Evolutionary conservation across 2,329 filamentous ascomycete genomes (phyloP).

Genomic region (Fusarium avenaceum): DNA sequence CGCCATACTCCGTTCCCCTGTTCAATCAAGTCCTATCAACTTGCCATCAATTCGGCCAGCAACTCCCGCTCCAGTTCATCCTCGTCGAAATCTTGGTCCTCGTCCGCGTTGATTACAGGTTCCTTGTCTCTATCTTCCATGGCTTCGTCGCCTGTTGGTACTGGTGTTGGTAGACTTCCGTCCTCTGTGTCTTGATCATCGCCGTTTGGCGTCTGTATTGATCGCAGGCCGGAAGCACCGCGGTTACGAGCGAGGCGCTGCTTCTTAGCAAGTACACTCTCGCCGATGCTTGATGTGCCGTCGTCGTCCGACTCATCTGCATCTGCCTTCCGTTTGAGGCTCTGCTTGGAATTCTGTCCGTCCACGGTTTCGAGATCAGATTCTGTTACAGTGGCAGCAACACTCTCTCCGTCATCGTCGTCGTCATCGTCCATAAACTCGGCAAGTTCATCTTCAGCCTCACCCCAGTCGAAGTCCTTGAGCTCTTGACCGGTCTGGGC

Average conservation of each 20-base stretch:
- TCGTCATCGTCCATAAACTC: constrained; percentile 76
- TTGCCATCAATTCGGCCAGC: constrained; percentile 69
- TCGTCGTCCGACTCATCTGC: constrained; percentile 54
- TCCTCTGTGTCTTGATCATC: constrained; percentile 52
- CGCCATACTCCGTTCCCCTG: constrained; percentile 14
- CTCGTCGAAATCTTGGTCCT: constrained; percentile 61
- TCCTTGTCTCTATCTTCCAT: constrained; percentile 51
- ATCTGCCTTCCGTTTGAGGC: constrained; percentile 54
- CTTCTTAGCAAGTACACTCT: constrained; percentile 64
- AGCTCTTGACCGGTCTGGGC: constrained; percentile 59
- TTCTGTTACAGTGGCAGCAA: constrained; percentile 41
- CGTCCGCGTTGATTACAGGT: constrained; percentile 46
- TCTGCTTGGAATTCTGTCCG: constrained; percentile 48
- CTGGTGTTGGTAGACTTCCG: constrained; percentile 58
- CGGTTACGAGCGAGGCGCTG: constrained; percentile 62
- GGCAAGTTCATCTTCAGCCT: constrained; percentile 78
- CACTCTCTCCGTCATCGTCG: constrained; percentile 59
- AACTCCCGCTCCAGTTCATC: constrained; percentile 74
- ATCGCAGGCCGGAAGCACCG: constrained; percentile 62
- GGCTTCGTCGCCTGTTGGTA: constrained; percentile 54
- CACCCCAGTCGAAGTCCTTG: constrained; percentile 71
- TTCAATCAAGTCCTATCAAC: constrained; percentile 42
- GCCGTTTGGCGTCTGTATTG: constrained; percentile 59
- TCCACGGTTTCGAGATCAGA: constrained; percentile 50
- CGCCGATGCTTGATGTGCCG: constrained; percentile 49